Evolutionary conservation across 441 rosid genomes (phyloP), one percentile per base, ranked within the genome.

Genomic region (Raphanus hybrid): DNA sequence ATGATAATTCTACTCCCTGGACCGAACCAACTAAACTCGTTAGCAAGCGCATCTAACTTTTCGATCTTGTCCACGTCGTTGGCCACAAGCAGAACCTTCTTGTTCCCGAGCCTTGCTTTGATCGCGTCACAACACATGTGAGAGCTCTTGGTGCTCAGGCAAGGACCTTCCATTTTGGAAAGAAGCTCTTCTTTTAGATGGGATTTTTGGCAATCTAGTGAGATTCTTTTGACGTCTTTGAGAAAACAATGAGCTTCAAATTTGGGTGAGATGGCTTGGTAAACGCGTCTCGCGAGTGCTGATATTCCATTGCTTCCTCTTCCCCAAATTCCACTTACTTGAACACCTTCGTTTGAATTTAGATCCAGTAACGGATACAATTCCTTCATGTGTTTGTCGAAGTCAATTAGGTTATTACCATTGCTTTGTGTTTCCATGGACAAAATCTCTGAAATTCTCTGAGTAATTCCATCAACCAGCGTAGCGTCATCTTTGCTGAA

Each of bases 1-100:
- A 79, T 35, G n/a, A 79, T 64, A 72, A 79, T 70, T 26, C 79
- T 79, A 9, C 79, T 79, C 27, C 82, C 82, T 9, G 70, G 78
- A 78, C 82, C 78, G 68, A 78, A 78, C 69, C 74, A 78, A 60
- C 48, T 73, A 74, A 79, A 70, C 0, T 69, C 79, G 14, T 79
- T 75, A 0, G 79, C 82, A 20, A 79, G 75, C 7, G 72, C 68
- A 57, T 70, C 75, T 18, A 79, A 57, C 4, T 79, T 78, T n/a
- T 79, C 82, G 16, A 74, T 45, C 68, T 75, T 79, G 26, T 70
- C 79, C 0, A 79, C 72, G 12, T 79, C 75, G 64, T 79, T 75
- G 0, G 75, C 79, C 43, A 79, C 79, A 20, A 79, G 54, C 8
- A 79, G 32, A 45, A 74, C n/a, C 72, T 65, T 79, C 70, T 64